Evolutionary conservation across 2,329 filamentous ascomycete genomes (phyloP).

Genomic region (Pseudogymnoascus sp.): DNA sequence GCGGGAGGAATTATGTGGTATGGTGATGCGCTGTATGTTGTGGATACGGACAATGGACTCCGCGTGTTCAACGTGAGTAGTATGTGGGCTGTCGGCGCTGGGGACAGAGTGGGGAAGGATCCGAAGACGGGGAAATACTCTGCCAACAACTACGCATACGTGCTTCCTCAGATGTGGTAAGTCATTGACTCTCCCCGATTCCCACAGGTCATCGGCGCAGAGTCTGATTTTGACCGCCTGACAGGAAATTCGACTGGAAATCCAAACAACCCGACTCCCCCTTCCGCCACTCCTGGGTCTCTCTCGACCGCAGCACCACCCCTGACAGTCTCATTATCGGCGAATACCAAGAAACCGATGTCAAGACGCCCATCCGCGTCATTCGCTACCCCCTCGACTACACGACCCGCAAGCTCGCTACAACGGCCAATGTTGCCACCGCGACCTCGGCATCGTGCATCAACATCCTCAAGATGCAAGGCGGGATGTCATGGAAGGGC

Average conservation of each 20-base stretch:
- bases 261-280: conserved; percentile 20
- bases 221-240: neutral
- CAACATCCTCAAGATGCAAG: conserved; percentile 30
- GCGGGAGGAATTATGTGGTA: conserved; percentile 35
- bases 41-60: conserved; percentile 31
- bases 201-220: neutral
- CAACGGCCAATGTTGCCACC: conserved; percentile 13
- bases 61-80: conserved; percentile 33
- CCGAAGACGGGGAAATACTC: conserved; percentile 24
- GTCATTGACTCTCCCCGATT: conserved; percentile 6
- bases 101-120: conserved; percentile 30
- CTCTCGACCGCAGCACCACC: conserved; percentile 31
- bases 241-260: conserved; percentile 4
- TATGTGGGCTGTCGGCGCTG: conserved; percentile 31
- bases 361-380: conserved; percentile 25
- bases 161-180: conserved; percentile 31
- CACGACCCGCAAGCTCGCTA: conserved; percentile 24
- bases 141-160: conserved; percentile 30
- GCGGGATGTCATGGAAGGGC: conserved; percentile 28
- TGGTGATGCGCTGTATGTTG: conserved; percentile 31
- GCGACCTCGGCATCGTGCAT: conserved; percentile 31
- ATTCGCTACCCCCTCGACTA: conserved; percentile 29
- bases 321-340: conserved; percentile 30
- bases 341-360: conserved; percentile 27
- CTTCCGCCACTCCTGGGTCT: conserved; percentile 32